Conservation (phyloP, 768 basidiomycete species). For the Megacollybia marginata region DNA sequence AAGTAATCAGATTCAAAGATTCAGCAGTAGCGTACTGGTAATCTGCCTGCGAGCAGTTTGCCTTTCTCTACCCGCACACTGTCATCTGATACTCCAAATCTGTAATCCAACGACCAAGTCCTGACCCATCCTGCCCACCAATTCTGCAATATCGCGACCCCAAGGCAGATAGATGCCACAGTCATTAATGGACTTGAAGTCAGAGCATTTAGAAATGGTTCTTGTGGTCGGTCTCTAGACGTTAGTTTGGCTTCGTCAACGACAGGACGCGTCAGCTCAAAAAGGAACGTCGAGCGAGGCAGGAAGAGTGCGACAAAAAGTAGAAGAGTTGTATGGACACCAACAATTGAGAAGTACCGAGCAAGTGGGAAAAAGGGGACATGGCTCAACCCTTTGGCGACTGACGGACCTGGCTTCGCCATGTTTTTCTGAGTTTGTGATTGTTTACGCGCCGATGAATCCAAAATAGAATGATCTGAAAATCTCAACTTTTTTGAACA, state of each 20-base stretch:
- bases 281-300: conserved; percentile 50
- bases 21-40: conserved; percentile 24
- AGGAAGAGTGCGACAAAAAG: conserved; percentile 60
- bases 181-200: conserved; percentile 56
- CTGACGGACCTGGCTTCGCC: too few species aligned
- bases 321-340: conserved; percentile 60
- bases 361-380: conserved; percentile 37
- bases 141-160: conserved; percentile 44
- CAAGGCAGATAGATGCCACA: conserved; percentile 47
- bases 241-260: conserved; percentile 22
- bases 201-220: conserved; percentile 58
- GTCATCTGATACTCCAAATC: conserved; percentile 31
- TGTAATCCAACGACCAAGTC: conserved; percentile 44
- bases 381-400: too few species aligned
- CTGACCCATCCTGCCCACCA: conserved; percentile 74
- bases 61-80: conserved; percentile 36
- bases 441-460: too few species aligned
- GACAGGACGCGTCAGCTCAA: conserved; percentile 24
- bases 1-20: too few species aligned
- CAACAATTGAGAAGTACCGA: conserved; percentile 58
- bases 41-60: conserved; percentile 27
- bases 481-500: too few species aligned
- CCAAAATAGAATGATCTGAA: too few species aligned
- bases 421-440: too few species aligned
- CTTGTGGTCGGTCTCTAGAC: conserved; percentile 59